Base-by-base conservation (phyloP, 179 eudicot species). In the Beta lomatogona region DNA sequence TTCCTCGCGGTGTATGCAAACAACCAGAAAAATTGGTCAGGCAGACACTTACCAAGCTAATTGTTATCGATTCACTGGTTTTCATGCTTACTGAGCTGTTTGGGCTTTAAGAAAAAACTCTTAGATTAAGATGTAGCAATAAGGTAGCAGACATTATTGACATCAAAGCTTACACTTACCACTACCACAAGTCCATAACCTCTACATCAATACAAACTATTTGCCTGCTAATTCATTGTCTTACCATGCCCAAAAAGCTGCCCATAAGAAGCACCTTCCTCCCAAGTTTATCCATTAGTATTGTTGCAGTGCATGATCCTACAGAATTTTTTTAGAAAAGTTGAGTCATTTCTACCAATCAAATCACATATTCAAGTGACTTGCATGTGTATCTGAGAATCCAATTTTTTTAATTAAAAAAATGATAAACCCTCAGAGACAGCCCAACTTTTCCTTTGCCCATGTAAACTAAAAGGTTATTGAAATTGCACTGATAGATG, bases 201-300 rank as follows among this genome's bases (percentile, higher is more conserved):
- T 71, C 31, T 12, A 50, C 14, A 71, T 9, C 10, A 50, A 21
- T 71, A 4, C 36, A 41, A 79, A 36, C 16, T 28, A 61, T 5
- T 16, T 45, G 21, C 60, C 9, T 6, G 71, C 48, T 28, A 28
- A 81, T 31, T 25, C n/a, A 13, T 70, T 60, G 59, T 36, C 87
- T 88, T 86, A 88, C 98, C 98, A 94, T 94, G 85, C 98, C 98
- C 82, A 86, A 75, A 88, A 93, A 94, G 83, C 98, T 94, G 75
- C 96, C 89, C 68, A 91, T 78, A 81, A 94, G 98, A 86, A 94
- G 98, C 84, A 88, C 89, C 83, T 86, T 94, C 87, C 98, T 93
- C 83, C 98, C 98, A 79, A 94, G 87, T 83, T 84, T 94, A 86
- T 94, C 98, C 98, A 94, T 94, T 82, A 94, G 89, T 78, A 88